phyloP scores from a whole-genome alignment of 768 basidiomycete genomes.

The Galerina marginata region DNA sequence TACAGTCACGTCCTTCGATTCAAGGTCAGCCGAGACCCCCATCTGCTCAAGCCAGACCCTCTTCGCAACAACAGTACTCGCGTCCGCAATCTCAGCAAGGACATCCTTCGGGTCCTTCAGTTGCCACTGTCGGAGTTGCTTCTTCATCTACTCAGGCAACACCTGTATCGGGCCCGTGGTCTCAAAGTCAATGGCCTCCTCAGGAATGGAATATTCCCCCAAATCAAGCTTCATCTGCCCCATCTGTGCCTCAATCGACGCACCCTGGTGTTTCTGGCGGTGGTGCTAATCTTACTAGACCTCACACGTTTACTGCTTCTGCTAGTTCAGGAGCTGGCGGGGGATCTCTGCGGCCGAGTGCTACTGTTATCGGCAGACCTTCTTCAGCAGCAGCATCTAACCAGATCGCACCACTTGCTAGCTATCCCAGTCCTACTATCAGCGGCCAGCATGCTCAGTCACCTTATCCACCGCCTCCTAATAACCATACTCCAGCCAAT shows the following conservation, averaged over 20 bases:
- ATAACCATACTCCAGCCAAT: slow-evolving; percentile 4
- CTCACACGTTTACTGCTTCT: slow-evolving; percentile 33
- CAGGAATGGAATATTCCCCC: slow-evolving; percentile 42
- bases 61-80: not conserved
- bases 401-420: slow-evolving; percentile 6
- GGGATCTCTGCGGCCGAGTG: slow-evolving; percentile 12
- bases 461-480: slow-evolving; percentile 6
- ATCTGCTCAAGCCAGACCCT: slow-evolving; percentile 4
- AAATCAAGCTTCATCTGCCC: slow-evolving; percentile 18
- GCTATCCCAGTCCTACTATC: slow-evolving; percentile 3
- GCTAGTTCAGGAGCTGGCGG: slow-evolving; percentile 8
- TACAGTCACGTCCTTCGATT: not conserved
- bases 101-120: not conserved
- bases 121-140: not conserved
- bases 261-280: slow-evolving; percentile 26
- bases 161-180: slow-evolving; percentile 21
- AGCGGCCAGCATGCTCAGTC: slow-evolving; percentile 1
- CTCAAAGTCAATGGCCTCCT: slow-evolving; percentile 48
- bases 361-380: slow-evolving; percentile 10
- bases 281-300: slow-evolving; percentile 36
- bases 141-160: slow-evolving; percentile 1
- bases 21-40: slow-evolving; percentile 4
- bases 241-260: slow-evolving; percentile 17
- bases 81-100: slow-evolving; percentile 21
- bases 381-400: slow-evolving; percentile 14